These are phyloP conservation scores for Candida qinlingensis DNA, from an alignment of 805 yeast species.

Conservation along the genomic window DNA sequence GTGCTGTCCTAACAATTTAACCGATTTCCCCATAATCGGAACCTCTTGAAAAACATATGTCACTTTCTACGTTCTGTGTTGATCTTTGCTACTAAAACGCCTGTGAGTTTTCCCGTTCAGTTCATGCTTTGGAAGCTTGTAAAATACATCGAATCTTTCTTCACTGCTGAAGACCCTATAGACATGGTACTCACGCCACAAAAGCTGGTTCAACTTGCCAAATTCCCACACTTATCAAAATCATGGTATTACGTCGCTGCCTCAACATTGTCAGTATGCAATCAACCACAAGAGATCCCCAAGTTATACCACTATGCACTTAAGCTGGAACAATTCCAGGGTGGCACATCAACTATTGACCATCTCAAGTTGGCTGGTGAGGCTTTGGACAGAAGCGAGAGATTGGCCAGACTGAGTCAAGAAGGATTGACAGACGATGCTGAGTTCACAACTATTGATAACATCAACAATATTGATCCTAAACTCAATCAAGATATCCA, in stretches of 20 bases:
- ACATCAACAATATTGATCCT: neutral
- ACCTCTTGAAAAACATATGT: too few relatives aligned
- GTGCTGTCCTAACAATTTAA: too few relatives aligned
- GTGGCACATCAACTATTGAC: neutral
- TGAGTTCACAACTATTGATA: constrained; percentile 20
- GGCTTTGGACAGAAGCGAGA: constrained; percentile 17
- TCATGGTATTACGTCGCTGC: constrained; percentile 80
- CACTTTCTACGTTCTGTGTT: too few relatives aligned
- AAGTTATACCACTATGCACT: constrained; percentile 66
- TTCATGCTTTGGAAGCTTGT: neutral
- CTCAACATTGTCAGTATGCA: constrained; percentile 75
- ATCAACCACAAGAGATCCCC: constrained; percentile 78
- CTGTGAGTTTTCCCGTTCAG: too few relatives aligned
- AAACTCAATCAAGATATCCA: constrained; percentile 14
- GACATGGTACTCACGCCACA: constrained; percentile 42
- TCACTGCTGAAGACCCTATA: neutral
- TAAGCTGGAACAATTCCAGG: constrained; percentile 20
- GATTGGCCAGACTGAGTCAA: constrained; percentile 8
- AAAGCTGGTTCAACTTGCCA: constrained; percentile 47
- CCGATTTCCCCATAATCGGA: neutral
- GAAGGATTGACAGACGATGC: constrained; percentile 9
- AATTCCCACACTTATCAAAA: constrained; percentile 47
- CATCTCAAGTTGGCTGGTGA: constrained; percentile 10
- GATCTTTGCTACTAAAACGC: too few relatives aligned
- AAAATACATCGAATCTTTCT: neutral